Base-by-base conservation (phyloP, 140 eudicot species). In the Flaveria floridana region DNA sequence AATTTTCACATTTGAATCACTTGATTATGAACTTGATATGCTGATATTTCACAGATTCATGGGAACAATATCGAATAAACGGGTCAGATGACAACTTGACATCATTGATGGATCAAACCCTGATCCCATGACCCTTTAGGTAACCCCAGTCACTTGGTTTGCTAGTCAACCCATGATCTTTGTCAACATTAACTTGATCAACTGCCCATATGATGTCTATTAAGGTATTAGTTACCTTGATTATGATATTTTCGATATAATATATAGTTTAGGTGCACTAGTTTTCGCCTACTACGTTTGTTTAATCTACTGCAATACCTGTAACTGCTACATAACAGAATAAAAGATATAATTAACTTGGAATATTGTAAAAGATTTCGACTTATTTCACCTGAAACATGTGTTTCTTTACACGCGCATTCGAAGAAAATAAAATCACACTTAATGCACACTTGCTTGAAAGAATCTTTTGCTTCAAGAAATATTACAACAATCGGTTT, bases 41-140 rank as follows among this genome's bases (percentile, higher is more conserved):
- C 63, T 90, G 96, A 93, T 92, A 89, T 74, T 86, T 87, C 76
- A 86, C 92, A 14, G 93, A 89, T 34, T 67, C 93, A 2, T 89
- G 98, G 96, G 98, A 92, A 85, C 96, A 92, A 53, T 92, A 87
- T 50, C 89, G 91, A 21, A 86, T 92, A 26, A 86, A 85, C 71
- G 96, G 98, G n/a, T 51, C 14, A 11, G 89, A 1, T 34, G 41
- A 34, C 41, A 34, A 34, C 41, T 92, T 28, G 95, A 89, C 80
- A 76, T 87, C 19, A 83, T 89, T 67, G 91, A 92, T 76, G 95
- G 86, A 61, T 84, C 95, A 14, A 87, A 84, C 77, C 78, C 91
- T 53, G 95, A 92, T 76, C 90, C 91, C 18, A 6, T 78, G 23
- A 92, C 86, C 78, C 89, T 89, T 76, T 84, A 87, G 95, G 96